Evolutionary conservation across 2,329 filamentous ascomycete species (phyloP), one percentile per base, ranked within the genome.

Genomic region (Parafenestella ontariensis): DNA sequence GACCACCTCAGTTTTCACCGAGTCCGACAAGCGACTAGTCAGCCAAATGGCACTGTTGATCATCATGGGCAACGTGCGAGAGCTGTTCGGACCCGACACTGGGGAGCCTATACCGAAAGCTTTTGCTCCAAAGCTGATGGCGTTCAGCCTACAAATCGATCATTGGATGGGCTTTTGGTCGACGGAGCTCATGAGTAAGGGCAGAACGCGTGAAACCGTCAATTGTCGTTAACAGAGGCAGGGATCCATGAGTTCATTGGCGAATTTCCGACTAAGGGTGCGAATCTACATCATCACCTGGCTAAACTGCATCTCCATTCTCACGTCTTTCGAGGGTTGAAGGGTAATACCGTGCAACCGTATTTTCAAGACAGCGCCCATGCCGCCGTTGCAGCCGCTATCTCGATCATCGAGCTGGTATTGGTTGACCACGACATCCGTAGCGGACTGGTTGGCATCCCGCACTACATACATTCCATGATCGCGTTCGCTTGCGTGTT

Each of bases 1-100:
- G n/a, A 77, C 81, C 31, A 78, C 80, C 0, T 77, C 82, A 0
- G 75, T 81, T 18, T 78, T 83, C 3, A 84, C 79, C 0, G 79
- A 83, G 0, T 80, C 83, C 4, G 85, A 88, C 52, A 81, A 82
- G 50, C 77, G 85, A 3, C 76, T 87, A 0, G 75, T 84, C 47
- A 85, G 83, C 31, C 85, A 87, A 59, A 83, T 87, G 9, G 81
- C 82, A 0, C 63, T 87, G 10, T 78, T 87, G 51, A 80, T 82
- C 18, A 86, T 87, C n/a, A 72, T 87, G 58, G 81, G 81, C 68
- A 78, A 82, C 68, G 71, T 86, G 65, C 72, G 82, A 61, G 74
- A 85, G 8, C 54, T 84, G 0, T 87, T 87, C 54, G 84, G 85
- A 0, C 80, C 81, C 0, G 84, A 87, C 45, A 81, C 76, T 0